Conservation (phyloP, 2,329 filamentous ascomycete species). For the Aureobasidium sp. region DNA sequence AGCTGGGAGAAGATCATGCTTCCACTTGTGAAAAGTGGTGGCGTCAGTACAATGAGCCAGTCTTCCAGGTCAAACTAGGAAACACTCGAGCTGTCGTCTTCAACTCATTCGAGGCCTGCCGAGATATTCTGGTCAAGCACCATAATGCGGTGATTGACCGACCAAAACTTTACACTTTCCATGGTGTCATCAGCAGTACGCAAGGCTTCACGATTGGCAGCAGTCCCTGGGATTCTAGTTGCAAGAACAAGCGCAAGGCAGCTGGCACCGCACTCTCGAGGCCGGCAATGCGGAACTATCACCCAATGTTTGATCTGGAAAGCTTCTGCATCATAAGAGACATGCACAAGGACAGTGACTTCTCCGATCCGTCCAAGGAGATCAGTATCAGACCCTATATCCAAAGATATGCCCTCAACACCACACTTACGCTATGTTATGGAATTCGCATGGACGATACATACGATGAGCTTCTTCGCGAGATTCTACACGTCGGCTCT, state of each 20-base stretch:
- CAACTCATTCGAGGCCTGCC: constrained; percentile 48
- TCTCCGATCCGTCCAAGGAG: constrained; percentile 33
- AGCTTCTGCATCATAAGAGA: constrained; percentile 46
- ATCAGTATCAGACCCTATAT: constrained; percentile 46
- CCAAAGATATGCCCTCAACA: constrained; percentile 49
- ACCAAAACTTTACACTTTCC: constrained; percentile 48
- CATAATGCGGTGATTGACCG: constrained; percentile 46
- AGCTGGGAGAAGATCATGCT: constrained; percentile 49
- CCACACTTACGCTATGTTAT: constrained; percentile 49
- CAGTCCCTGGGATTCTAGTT: constrained; percentile 48
- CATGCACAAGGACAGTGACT: constrained; percentile 37
- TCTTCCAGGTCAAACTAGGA: constrained; percentile 48
- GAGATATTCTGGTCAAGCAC: constrained; percentile 44
- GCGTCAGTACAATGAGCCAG: constrained; percentile 40
- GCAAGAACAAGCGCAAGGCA: constrained; percentile 48
- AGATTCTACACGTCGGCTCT: constrained; percentile 48
- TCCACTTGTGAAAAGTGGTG: constrained; percentile 45
- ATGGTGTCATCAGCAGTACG: constrained; percentile 45
- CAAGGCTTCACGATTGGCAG: constrained; percentile 52
- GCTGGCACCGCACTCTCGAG: constrained; percentile 43
- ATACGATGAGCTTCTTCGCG: constrained; percentile 45
- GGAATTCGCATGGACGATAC: constrained; percentile 50
- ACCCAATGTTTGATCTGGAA: constrained; percentile 49
- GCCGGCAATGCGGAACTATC: constrained; percentile 42
- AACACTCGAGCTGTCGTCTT: constrained; percentile 48